Base-by-base conservation (phyloP, 2,329 filamentous ascomycete genomes). In the Arthrobotrys pseudoclavata region DNA sequence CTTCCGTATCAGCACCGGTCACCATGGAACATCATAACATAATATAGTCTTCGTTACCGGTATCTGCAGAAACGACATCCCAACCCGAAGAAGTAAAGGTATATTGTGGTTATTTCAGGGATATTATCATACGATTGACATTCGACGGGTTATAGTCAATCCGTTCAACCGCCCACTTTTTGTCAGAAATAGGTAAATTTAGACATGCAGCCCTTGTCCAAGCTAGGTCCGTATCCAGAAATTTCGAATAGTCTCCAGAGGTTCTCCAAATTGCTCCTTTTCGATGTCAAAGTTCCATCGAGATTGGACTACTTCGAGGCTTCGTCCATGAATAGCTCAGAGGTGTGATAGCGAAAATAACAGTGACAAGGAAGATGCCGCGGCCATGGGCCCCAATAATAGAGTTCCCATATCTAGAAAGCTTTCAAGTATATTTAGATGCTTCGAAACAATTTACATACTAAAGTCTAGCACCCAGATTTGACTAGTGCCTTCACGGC, bases 41-140 rank as follows among this genome's bases (percentile, higher is more conserved):
- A 42, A 34, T 1, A 34, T 10, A 34, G 31, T 34, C 3, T 34
- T 34, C 1, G 12, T 34, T 34, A 10, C 7, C n/a, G n/a, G n/a
- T n/a, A n/a, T n/a, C n/a, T n/a, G 7, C 2, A 15, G 12, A 40
- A 40, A 12, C 5, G 13, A 15, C 1, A 15, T 40, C 37, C 2
- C 13, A 12, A 12, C 12, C 37, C 2, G 13, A 3, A 15, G 37
- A 45, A 45, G 2, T n/a, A 45, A 40, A 9, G 2, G 9, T 18
- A 18, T 9, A 20, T 5, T 18, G 9, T 9, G n/a, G 10, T 9
- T 9, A 45, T 45, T 20, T 3, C 10, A 3, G 47, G 12, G 47
- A 50, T 26, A 24, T 47, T 50, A 26, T 37, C 70, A 29, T 62
- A 75, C 70, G 62, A 69, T 75, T 75, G 2, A 69, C 63, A 4